Base-by-base conservation (phyloP, 768 basidiomycete species). In the Goffeauzyma gilvescens region DNA sequence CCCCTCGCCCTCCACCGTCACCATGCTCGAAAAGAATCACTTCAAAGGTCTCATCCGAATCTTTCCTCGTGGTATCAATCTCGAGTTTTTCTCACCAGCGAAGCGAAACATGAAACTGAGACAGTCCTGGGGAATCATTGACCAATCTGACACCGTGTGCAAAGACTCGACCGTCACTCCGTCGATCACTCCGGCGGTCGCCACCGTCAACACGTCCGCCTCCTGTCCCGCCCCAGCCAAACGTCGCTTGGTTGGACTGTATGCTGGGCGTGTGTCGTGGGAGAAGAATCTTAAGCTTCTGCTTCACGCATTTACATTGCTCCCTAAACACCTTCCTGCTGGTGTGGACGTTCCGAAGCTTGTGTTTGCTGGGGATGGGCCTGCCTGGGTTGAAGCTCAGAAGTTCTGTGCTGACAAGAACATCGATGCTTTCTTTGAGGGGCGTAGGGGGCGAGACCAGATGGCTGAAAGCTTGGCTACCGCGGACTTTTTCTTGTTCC, bases 261-360 rank as follows among this genome's bases (percentile, higher is more conserved):
- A 64, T 49, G 63, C 65, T 14, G 65, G 66, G 2, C 46, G 66
- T 31, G 53, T 69, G 58, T 64, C 59, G 12, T 66, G 63, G 63
- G 68, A 69, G 55, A 69, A 69, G 54, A 69, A 69, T 52, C 61
- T 69, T 2, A 58, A 59, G 14, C 56, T 69, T 1, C 53, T 69
- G 8, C 57, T 69, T 12, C 48, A 58, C 15, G 64, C 67, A 4
- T 64, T 64, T 39, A 54, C 51, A 0, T 45, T 49, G 1, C 53
- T 69, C 7, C 22, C 44, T 17, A 5, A 45, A 35, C 21, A 53
- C 22, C 21, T 64, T 25, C 51, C 56, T 2, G 6, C 33, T 0
- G 50, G 46, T 0, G 26, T 44, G 4, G 14, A 23, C 5, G 30
- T 54, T 38, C 59, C 59, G 3, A 62, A 60, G 37, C 58, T 68